Evolutionary conservation across 371 early-diverging fungal species (phyloP).

Genomic region (Blakeslea trispora): DNA sequence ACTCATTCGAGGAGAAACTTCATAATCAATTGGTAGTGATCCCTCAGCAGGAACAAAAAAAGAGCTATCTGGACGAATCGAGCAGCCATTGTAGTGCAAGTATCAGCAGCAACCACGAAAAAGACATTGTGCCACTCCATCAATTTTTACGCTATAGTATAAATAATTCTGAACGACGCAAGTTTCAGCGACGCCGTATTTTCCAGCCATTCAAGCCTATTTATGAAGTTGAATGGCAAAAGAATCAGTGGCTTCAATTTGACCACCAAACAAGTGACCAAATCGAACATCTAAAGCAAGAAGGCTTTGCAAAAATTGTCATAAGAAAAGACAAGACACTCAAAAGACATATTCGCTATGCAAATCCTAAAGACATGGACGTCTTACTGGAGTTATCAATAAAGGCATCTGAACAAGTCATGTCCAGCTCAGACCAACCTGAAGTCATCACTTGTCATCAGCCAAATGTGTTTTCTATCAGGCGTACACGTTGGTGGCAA

Average conservation of each 20-base stretch:
- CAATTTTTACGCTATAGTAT: constrained; percentile 24
- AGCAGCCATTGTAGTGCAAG: neutral
- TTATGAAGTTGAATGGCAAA: constrained; percentile 29
- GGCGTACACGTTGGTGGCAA: constrained; percentile 27
- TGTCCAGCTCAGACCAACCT: neutral
- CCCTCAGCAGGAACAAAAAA: neutral
- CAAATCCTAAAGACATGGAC: constrained; percentile 13
- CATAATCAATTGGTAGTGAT: neutral
- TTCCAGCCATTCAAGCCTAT: constrained; percentile 9
- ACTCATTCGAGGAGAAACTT: too few species aligned
- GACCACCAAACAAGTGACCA: constrained; percentile 12
- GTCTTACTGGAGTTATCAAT: constrained; percentile 16
- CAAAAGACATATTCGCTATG: constrained; percentile 17
- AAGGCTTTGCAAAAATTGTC: constrained; percentile 18
- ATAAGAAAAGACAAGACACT: constrained; percentile 17
- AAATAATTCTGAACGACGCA: constrained; percentile 11
- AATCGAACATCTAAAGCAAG: constrained; percentile 14
- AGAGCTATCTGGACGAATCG: neutral
- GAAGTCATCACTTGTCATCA: constrained; percentile 14
- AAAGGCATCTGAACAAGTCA: neutral
- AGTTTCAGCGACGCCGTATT: constrained; percentile 12
- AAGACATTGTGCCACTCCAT: constrained; percentile 17
- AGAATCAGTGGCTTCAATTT: constrained; percentile 26
- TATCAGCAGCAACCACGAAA: neutral
- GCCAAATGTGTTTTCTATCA: constrained; percentile 12